Conservation (phyloP, 1,284 basidiomycete species). For the Lignosus rhinocerotis region DNA sequence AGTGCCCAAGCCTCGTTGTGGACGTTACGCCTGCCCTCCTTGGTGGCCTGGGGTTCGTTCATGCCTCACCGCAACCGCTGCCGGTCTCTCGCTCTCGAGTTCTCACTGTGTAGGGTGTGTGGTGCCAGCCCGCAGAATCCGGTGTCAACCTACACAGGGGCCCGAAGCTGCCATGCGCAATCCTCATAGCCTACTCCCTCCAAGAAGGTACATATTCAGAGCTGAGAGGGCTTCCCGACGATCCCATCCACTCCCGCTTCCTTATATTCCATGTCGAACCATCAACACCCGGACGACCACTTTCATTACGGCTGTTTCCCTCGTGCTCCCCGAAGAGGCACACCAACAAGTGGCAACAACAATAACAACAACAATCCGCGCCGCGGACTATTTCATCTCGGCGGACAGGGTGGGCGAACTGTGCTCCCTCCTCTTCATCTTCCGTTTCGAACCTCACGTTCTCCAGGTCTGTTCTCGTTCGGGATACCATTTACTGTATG, state of each 20-base stretch:
- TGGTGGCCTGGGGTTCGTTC: slow-evolving; percentile 12
- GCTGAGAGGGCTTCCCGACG: slow-evolving; percentile 33
- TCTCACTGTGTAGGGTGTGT: slow-evolving; percentile 12
- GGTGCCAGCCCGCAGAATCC: slow-evolving; percentile 16
- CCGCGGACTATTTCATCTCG: slow-evolving; percentile 55
- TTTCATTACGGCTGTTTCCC: slow-evolving; percentile 37
- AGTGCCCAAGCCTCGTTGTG: slow-evolving; percentile 17
- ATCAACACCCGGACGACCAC: slow-evolving; percentile 34
- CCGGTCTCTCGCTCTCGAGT: slow-evolving; percentile 11
- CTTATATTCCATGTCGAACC: slow-evolving; percentile 34
- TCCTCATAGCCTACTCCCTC: slow-evolving; percentile 11
- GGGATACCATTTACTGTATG: slow-evolving; percentile 29
- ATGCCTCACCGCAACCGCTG: slow-evolving; percentile 12
- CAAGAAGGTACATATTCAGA: slow-evolving; percentile 32
- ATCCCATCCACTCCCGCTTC: slow-evolving; percentile 35
- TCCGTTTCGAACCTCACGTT: slow-evolving; percentile 81
- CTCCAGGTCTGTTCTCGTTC: slow-evolving; percentile 77
- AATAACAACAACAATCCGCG: slow-evolving; percentile 26
- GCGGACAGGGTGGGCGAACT: slow-evolving; percentile 80
- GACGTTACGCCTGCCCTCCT: slow-evolving; percentile 17
- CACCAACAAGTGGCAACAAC: slow-evolving; percentile 30
- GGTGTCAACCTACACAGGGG: slow-evolving; percentile 12
- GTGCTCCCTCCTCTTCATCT: slow-evolving; percentile 82
- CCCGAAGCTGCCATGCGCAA: slow-evolving; percentile 15
- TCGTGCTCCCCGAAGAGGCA: slow-evolving; percentile 30